A percentile compares a stretch with the other conserved stretches of the same genome.
phyloP scores from a whole-genome alignment of 1,284 basidiomycete genomes.

The Stygiomarasmius scandens region DNA sequence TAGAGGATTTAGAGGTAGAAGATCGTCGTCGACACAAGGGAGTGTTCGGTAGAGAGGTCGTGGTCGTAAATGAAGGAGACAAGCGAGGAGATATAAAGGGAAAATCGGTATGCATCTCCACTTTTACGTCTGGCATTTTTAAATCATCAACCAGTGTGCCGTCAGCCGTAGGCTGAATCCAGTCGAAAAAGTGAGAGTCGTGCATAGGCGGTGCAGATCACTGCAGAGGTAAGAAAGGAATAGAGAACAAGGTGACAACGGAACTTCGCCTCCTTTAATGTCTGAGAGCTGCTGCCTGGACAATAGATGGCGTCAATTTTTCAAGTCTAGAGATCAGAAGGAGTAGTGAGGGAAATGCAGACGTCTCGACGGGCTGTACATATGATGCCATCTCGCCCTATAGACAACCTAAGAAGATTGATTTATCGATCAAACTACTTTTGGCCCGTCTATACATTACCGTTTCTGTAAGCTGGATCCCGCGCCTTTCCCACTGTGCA shows the following conservation, averaged over 20 bases:
- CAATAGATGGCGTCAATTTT: constrained; percentile 29
- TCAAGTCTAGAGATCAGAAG: constrained; percentile 23
- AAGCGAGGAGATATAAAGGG: constrained; percentile 40
- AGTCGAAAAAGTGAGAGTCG: constrained; percentile 32
- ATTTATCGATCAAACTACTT: not conserved
- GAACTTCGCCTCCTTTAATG: constrained; percentile 19
- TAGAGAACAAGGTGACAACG: constrained; percentile 25
- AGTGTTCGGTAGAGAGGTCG: constrained; percentile 11
- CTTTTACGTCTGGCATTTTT: constrained; percentile 39
- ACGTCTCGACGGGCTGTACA: constrained; percentile 34
- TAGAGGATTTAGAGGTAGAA: constrained; percentile 30
- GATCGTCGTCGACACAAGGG: constrained; percentile 32
- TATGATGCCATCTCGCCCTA: constrained; percentile 20
- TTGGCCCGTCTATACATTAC: too few species aligned
- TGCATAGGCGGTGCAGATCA: constrained; percentile 50
- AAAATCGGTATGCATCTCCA: constrained; percentile 40
- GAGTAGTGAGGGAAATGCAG: constrained; percentile 34
- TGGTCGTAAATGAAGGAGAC: constrained; percentile 25
- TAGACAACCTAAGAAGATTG: not conserved
- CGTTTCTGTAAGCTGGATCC: too few species aligned
- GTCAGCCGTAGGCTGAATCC: constrained; percentile 28
- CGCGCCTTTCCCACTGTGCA: not conserved
- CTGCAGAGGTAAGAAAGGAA: constrained; percentile 22
- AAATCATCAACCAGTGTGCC: constrained; percentile 29
- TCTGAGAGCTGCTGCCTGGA: constrained; percentile 33